These are phyloP conservation scores for Micractinium sp. DNA, from an alignment of 139 green algal genomes.

Conservation along the genomic window DNA sequence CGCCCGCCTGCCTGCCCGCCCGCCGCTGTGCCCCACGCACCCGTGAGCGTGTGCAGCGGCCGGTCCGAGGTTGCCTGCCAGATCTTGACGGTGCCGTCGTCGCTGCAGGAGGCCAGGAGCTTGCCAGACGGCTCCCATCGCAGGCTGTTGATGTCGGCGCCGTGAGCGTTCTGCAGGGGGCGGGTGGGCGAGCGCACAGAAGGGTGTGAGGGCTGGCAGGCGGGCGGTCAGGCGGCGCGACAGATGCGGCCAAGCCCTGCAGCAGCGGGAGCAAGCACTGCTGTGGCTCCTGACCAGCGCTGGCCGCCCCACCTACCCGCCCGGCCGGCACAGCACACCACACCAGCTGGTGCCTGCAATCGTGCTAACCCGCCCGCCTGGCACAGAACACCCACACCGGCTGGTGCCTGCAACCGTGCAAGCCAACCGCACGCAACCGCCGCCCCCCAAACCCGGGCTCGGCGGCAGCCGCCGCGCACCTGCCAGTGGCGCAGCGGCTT, in stretches of 20 bases:
- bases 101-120: slow-evolving; percentile 69
- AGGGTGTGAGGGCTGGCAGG: not conserved
- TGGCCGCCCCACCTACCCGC: too few relatives aligned
- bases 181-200: not conserved
- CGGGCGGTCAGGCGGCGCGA: not conserved
- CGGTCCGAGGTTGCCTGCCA: slow-evolving; percentile 56
- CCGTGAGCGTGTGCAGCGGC: slow-evolving; percentile 34
- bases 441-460: too few relatives aligned
- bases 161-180: slow-evolving; percentile 61
- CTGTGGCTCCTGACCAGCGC: too few relatives aligned
- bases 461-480: not conserved
- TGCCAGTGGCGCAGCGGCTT: slow-evolving; percentile 73
- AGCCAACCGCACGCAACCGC: too few relatives aligned
- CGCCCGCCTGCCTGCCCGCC: not conserved
- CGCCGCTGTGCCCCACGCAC: not conserved
- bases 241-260: not conserved
- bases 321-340: too few relatives aligned
- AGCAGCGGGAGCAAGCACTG: not conserved
- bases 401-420: too few relatives aligned
- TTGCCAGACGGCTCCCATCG: slow-evolving; percentile 78
- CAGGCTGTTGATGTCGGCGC: slow-evolving; percentile 93
- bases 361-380: too few relatives aligned
- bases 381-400: too few relatives aligned
- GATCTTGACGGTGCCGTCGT: slow-evolving; percentile 72
- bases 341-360: too few relatives aligned